Conservation (phyloP, 176 grass and related monocot genomes). For the Saccharum officinarum region DNA sequence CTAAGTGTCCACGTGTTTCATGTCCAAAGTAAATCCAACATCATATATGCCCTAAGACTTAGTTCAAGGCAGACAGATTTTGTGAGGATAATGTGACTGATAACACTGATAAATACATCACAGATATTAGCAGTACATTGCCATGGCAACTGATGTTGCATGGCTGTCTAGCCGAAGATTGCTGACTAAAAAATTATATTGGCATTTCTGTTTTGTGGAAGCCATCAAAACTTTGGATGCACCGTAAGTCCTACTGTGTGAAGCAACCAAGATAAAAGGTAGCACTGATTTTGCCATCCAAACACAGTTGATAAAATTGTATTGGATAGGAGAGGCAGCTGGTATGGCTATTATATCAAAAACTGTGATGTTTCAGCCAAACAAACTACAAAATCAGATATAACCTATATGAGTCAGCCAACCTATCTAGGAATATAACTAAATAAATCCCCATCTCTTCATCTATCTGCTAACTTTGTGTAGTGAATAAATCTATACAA, state of each 20-base stretch:
- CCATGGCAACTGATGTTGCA: not conserved
- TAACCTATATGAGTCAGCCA: not conserved
- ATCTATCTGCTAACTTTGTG: not conserved
- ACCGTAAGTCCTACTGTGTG: not conserved
- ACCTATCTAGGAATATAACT: not conserved
- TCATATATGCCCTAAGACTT: not conserved
- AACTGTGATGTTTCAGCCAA: not conserved
- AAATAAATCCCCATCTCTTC: not conserved
- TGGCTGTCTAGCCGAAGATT: not conserved
- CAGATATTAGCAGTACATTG: not conserved
- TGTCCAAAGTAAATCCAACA: conserved; percentile 3
- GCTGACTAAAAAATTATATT: not conserved
- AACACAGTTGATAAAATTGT: not conserved
- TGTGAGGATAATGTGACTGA: not conserved
- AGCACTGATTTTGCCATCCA: not conserved
- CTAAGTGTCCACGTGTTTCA: not conserved
- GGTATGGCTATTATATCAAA: not conserved
- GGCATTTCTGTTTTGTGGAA: not conserved
- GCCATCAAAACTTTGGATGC: not conserved
- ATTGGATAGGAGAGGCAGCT: not conserved
- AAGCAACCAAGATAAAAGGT: not conserved
- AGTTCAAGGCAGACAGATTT: not conserved
- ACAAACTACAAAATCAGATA: not conserved
- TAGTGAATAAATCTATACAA: not conserved
- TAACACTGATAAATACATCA: not conserved